phyloP scores from a whole-genome alignment of 352 stramenopile genomes.

The Blastocystis sp. region DNA sequence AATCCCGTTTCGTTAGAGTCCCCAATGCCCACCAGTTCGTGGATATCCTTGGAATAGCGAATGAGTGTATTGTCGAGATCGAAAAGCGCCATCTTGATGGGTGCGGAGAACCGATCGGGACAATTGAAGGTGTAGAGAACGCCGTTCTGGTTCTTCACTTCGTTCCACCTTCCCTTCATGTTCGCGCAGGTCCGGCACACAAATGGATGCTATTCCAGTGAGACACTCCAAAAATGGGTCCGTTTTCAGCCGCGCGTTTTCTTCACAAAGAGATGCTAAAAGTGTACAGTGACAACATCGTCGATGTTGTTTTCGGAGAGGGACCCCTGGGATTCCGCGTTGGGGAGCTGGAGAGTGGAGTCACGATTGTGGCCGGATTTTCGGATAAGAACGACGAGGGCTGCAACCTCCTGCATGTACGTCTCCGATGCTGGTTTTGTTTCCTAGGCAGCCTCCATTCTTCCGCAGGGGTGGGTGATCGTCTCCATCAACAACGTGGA shows the following conservation, averaged over 20 bases:
- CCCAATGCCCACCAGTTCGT: no score
- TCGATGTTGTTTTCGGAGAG: slow-evolving; percentile 43
- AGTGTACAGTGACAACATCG: slow-evolving; percentile 20
- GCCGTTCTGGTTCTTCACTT: neutral
- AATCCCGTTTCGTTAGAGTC: neutral
- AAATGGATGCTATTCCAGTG: neutral
- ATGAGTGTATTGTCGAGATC: slow-evolving; percentile 65
- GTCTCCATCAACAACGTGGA: slow-evolving; percentile 9
- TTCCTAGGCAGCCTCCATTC: neutral
- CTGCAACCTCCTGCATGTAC: slow-evolving; percentile 29
- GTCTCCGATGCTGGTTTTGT: neutral
- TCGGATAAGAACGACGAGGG: neutral
- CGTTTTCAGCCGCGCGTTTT: neutral
- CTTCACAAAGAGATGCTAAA: slow-evolving; percentile 36
- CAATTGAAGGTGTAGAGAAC: slow-evolving; percentile 13
- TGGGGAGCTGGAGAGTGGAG: slow-evolving; percentile 11
- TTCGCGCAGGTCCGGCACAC: neutral
- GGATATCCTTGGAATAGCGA: slow-evolving; percentile 55
- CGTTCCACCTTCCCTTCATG: slow-evolving; percentile 11
- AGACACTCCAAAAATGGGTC: neutral
- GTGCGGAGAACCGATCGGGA: neutral
- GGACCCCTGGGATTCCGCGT: slow-evolving; percentile 48
- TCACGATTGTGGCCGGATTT: slow-evolving; percentile 28
- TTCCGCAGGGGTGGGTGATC: slow-evolving; percentile 28
- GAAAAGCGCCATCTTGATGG: slow-evolving; percentile 42